Conservation (phyloP, 2,329 filamentous ascomycete genomes). For the Aspergillus terreus region DNA sequence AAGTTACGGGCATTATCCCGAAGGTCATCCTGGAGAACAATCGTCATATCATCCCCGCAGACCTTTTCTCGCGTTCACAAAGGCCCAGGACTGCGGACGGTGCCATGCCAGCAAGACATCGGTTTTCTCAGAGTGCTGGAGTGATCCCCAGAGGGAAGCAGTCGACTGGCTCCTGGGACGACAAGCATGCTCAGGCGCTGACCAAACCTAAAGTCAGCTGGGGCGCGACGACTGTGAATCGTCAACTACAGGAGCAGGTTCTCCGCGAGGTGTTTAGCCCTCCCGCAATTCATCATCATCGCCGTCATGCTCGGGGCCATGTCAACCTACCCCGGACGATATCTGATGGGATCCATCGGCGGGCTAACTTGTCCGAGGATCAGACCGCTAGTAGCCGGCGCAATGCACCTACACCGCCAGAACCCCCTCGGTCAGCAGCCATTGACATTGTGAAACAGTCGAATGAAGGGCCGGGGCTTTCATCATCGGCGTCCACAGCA, state of each 20-base stretch:
- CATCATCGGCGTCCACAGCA: slow-evolving; percentile 37
- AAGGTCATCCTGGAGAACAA: slow-evolving; percentile 95
- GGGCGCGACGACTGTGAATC: slow-evolving; percentile 91
- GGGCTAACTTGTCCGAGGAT: slow-evolving; percentile 33
- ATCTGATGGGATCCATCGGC: slow-evolving; percentile 29
- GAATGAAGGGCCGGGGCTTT: slow-evolving; percentile 27
- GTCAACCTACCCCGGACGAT: slow-evolving; percentile 57
- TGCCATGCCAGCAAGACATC: slow-evolving; percentile 16
- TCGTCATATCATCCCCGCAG: slow-evolving; percentile 83
- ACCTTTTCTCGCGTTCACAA: slow-evolving; percentile 66
- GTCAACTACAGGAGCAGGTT: slow-evolving; percentile 81
- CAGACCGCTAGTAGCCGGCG: slow-evolving; percentile 22
- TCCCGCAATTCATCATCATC: slow-evolving; percentile 75
- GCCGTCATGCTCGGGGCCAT: slow-evolving; percentile 63
- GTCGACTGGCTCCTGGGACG: slow-evolving; percentile 11
- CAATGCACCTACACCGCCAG: slow-evolving; percentile 14
- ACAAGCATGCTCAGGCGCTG: slow-evolving; percentile 24
- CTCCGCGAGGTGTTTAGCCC: slow-evolving; percentile 88
- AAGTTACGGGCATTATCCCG: slow-evolving; percentile 70
- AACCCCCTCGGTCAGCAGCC: slow-evolving; percentile 19
- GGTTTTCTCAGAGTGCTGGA: slow-evolving; percentile 18
- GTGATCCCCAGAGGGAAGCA: slow-evolving; percentile 10
- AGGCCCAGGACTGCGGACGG: slow-evolving; percentile 35
- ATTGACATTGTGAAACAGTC: slow-evolving; percentile 26
- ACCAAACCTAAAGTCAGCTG: slow-evolving; percentile 59